phyloP scores from a whole-genome alignment of 2,329 filamentous ascomycete species.

The Colletotrichum costaricense region DNA sequence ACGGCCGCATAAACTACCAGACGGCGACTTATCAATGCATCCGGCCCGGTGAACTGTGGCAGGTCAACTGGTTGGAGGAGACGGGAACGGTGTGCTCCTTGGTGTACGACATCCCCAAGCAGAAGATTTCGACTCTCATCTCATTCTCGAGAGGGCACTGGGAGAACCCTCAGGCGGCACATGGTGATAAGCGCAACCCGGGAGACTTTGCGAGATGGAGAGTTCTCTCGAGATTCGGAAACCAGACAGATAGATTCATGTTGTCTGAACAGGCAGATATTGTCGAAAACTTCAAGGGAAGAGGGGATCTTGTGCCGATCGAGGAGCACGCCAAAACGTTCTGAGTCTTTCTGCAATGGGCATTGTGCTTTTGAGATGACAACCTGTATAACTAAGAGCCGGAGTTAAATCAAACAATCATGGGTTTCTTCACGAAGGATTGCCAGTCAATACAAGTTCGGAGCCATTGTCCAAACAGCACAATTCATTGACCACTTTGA shows the following conservation, averaged over 20 bases:
- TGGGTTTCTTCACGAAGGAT: not conserved
- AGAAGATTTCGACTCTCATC: conserved; percentile 62
- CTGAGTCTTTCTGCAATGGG: not conserved
- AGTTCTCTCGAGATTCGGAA: conserved; percentile 58
- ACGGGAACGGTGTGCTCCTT: conserved; percentile 67
- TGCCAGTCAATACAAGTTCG: not conserved
- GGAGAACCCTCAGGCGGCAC: conserved; percentile 60
- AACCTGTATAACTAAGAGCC: not conserved
- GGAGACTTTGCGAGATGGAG: conserved; percentile 64
- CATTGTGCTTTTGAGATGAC: not conserved
- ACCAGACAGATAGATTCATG: conserved; percentile 61
- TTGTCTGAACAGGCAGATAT: conserved; percentile 66
- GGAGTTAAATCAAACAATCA: not conserved
- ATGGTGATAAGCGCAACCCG: conserved; percentile 66
- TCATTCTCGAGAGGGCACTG: conserved; percentile 68
- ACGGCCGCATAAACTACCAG: conserved; percentile 64
- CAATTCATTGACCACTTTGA: no score
- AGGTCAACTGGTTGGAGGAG: conserved; percentile 71
- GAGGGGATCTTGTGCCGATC: conserved; percentile 59
- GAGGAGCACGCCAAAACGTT: conserved; percentile 42
- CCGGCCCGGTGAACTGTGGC: conserved; percentile 67
- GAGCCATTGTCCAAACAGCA: no score
- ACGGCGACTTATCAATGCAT: conserved; percentile 67
- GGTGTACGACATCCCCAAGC: conserved; percentile 64
- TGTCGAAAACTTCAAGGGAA: conserved; percentile 60